phyloP scores from a whole-genome alignment of 768 basidiomycete genomes.

The Neoboletus subvelutipes region DNA sequence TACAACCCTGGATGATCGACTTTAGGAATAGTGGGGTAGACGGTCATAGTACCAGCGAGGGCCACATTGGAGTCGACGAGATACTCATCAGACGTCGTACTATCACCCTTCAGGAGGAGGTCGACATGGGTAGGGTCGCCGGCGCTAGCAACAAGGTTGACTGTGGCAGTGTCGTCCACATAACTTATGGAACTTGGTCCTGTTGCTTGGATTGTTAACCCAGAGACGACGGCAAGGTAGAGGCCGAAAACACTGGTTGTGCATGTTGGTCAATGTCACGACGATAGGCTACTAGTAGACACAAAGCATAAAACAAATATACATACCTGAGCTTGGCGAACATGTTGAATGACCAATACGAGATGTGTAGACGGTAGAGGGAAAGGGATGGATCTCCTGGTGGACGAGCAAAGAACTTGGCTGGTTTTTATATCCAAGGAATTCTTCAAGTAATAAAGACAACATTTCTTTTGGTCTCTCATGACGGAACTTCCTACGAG shows the following conservation, averaged over 20 bases:
- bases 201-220: not conserved
- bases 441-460: not conserved
- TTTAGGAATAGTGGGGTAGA: too few species aligned
- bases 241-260: not conserved
- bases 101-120: not conserved
- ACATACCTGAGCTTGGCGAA: slow-evolving; percentile 5
- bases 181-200: too few species aligned
- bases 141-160: not conserved
- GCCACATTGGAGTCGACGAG: too few species aligned
- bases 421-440: not conserved
- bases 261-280: not conserved
- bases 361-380: not conserved
- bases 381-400: not conserved
- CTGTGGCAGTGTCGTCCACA: accelerated
- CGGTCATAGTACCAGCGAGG: too few species aligned
- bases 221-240: not conserved
- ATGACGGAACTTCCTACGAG: too few species aligned
- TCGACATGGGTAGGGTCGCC: not conserved
- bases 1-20: accelerated
- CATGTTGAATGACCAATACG: not conserved
- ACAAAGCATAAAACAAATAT: not conserved
- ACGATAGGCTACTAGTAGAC: not conserved
- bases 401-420: not conserved
- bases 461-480: too few species aligned
- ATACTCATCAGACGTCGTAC: not conserved